Evolutionary conservation across 164 flowering plant genomes (phyloP), one percentile per base, ranked within the genome.

Genomic region (Magnolia changhungtana): DNA sequence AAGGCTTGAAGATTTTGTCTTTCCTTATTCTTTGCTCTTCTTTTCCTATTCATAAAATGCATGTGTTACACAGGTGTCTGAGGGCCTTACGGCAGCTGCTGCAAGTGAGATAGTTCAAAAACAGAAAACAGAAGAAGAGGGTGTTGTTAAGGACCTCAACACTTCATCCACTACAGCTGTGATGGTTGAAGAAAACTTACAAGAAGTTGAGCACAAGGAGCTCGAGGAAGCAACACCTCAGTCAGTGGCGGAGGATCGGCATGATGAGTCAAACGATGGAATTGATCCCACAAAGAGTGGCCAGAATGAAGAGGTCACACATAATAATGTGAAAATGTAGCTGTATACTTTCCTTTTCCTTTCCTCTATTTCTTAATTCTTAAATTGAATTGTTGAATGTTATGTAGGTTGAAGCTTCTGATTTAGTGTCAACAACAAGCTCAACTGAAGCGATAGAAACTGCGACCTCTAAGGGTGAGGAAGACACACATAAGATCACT

Each of bases 401-500:
- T 29, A 72, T 58, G 59, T 37, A 72, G 74, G 74, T 72, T 64
- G 19, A 64, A 64, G 67, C 6, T n/a, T 64, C 27, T 19, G 10
- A 64, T 4, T 18, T 64, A 18, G 13, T 24, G 50, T 14, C 71
- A 11, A 45, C 19, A 31, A 18, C 27, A 31, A 31, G n/a, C 9
- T 8, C n/a, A 24, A 31, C 16, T 67, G 50, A 16, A 24, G 27
- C 11, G 3, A 31, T 31, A 13, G 71, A 31, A 20, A 65, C 45
- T 16, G 21, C 75, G 72, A 50, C 70, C 20, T 68, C 24, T 63
- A 72, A 45, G 7, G 21, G 58, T 7, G 76, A 80, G 59, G 65
- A 69, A 50, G 77, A 59, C 72, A 55, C 72, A 21, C 13, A 14
- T 50, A 23, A 70, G 13, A 67, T 27, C 14, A 29, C 79, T 9